phyloP scores from a whole-genome alignment of 306 rosid species.

The Rosa multiflora region DNA sequence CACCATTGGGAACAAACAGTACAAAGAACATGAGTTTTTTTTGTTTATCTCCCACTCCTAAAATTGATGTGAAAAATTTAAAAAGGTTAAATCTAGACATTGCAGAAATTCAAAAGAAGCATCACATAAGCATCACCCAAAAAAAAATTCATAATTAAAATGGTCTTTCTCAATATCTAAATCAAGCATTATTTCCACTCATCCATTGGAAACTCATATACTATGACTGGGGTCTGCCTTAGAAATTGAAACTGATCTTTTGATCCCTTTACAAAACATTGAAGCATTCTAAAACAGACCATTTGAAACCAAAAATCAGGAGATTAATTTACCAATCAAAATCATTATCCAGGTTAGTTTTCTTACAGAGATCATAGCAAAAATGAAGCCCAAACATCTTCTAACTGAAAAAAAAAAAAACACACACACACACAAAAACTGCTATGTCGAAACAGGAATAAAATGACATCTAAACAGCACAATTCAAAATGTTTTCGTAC shows the following conservation, averaged over 20 bases:
- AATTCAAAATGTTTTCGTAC: constrained; percentile 16
- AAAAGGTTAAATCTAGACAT: not conserved
- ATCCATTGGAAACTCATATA: not conserved
- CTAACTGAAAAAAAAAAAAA: too few species aligned
- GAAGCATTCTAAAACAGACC: not conserved
- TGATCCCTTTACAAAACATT: not conserved
- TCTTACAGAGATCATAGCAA: not conserved
- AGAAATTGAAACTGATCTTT: not conserved
- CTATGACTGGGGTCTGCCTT: not conserved
- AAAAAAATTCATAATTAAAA: too few species aligned
- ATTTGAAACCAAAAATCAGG: not conserved
- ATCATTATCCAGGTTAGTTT: not conserved
- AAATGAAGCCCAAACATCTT: not conserved
- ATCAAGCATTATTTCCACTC: not conserved
- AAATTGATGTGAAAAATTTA: not conserved
- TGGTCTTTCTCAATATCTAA: not conserved
- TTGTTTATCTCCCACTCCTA: not conserved
- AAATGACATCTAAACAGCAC: not conserved
- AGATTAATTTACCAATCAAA: not conserved
- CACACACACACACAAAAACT: too few species aligned
- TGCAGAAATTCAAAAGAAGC: not conserved
- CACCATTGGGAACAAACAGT: not conserved
- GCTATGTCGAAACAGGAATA: constrained; percentile 9
- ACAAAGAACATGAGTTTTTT: not conserved
- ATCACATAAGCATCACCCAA: not conserved